These are phyloP conservation scores for Aspergillus quadricinctus DNA, from an alignment of 2,329 filamentous ascomycete genomes.

Conservation along the genomic window DNA sequence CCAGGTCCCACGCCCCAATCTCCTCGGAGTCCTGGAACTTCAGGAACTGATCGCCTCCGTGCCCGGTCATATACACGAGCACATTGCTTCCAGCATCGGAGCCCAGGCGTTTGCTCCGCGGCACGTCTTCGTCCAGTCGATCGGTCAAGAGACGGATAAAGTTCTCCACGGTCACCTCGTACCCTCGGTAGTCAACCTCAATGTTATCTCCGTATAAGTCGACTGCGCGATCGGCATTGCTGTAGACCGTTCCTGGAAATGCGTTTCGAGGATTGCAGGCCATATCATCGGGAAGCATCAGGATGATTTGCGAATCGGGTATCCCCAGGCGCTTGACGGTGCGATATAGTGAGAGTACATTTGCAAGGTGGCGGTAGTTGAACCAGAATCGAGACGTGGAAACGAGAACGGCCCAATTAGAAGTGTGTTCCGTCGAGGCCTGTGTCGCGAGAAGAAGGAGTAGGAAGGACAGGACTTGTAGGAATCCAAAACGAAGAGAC, in stretches of 20 bases:
- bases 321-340: constrained; percentile 98
- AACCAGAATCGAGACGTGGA: constrained; percentile 99
- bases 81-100: constrained; percentile 97
- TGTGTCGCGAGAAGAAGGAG: constrained; percentile 14
- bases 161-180: constrained; percentile 98
- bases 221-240: constrained; percentile 91
- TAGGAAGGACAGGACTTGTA: constrained; percentile 23
- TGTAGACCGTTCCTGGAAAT: constrained; percentile 96
- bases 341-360: constrained; percentile 94
- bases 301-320: constrained; percentile 96
- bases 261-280: constrained; percentile 98
- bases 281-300: constrained; percentile 99
- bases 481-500: constrained; percentile 21
- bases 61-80: constrained; percentile 97
- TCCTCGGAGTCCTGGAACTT: constrained; percentile 99
- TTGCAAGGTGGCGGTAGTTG: constrained; percentile 97
- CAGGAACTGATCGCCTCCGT: constrained; percentile 94
- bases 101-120: constrained; percentile 84
- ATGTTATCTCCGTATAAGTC: constrained; percentile 98
- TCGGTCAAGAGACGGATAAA: constrained; percentile 95
- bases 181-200: constrained; percentile 96
- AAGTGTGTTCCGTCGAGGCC: constrained; percentile 63
- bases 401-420: constrained; percentile 99
- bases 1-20: constrained; percentile 91
- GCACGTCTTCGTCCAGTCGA: constrained; percentile 89